Evolutionary conservation across 768 basidiomycete species (phyloP), one percentile per base, ranked within the genome.

Genomic region (Xerocomellus amylosporus): DNA sequence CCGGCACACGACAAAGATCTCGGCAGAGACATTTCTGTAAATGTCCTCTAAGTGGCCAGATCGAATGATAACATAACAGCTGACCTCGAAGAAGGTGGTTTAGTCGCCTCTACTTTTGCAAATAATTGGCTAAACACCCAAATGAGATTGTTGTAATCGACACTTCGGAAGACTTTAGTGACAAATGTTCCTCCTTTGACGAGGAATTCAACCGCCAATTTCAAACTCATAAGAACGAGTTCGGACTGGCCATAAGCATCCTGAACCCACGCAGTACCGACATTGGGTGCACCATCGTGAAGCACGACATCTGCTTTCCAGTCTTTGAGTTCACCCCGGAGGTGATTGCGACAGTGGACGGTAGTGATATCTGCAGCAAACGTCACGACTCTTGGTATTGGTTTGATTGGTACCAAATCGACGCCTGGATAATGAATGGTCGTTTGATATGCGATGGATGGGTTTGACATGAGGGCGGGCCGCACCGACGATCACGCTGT

Each of bases 111-210:
- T 31, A 99, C 97, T 71, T 89, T 94, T 43, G 82, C 84, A 70
- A 99, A 99, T 45, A 99, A 75, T 74, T 98, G 97, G 62, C 85
- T 88, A 76, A 99, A 98, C 33, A 98, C 97, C 97, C 97, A 99
- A 63, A 98, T 87, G 61, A 99, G 85, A 67, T 88, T 93, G 76
- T 99, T 98, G 75, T 99, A 99, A 70, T 99, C 97, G 60, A 85
- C 90, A 74, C 93, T 96, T 58, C 97, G 86, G 80, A 99, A 99
- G 54, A 99, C 93, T 74, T 99, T 99, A 28, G 97, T 98, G 43
- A 98, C 87, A 68, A 98, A 99, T 13, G 88, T 93, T 51, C 95
- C 95, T 34, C 91, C 97, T 74, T 94, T 93, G 28, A 78, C 76
- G 54, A 99, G 80, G 68, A 98, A 98, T 64, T 98, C 95, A 49